A percentile compares a stretch with the other conserved stretches of the same genome.
Evolutionary conservation across 495 filamentous ascomycete genomes (phyloP).

Genomic region (Neurospora sublineolata): DNA sequence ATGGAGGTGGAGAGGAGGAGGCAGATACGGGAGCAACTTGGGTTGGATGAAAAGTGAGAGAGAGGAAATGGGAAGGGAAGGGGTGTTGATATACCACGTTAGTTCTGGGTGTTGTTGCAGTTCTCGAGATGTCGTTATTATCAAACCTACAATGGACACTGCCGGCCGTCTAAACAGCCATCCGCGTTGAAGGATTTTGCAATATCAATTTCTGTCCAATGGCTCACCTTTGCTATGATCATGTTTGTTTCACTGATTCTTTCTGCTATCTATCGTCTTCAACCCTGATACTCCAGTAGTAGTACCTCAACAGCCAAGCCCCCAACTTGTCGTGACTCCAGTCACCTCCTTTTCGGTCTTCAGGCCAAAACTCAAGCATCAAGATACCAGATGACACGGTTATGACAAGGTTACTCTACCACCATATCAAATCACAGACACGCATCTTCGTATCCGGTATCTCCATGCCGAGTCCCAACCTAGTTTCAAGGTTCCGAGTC

Average conservation of each 20-base stretch:
- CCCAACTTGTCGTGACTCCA: neutral
- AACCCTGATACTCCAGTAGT: neutral
- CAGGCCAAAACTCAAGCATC: neutral
- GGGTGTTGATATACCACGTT: neutral
- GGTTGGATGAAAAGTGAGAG: conserved; percentile 18
- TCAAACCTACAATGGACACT: neutral
- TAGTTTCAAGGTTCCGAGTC: neutral
- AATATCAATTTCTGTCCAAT: neutral
- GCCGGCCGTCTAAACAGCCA: neutral
- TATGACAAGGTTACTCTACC: neutral
- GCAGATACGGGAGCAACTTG: conserved; percentile 19
- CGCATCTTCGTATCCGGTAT: neutral
- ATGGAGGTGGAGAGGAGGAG: conserved; percentile 40
- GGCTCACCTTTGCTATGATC: neutral
- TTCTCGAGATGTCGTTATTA: neutral
- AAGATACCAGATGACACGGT: too few species aligned
- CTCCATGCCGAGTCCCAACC: neutral
- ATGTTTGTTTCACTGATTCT: neutral
- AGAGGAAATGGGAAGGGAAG: neutral
- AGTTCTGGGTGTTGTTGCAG: neutral
- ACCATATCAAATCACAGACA: neutral
- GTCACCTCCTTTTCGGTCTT: neutral
- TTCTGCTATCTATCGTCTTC: neutral
- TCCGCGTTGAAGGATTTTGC: neutral
- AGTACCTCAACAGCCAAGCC: neutral